A percentile compares a stretch with the other conserved stretches of the same genome.
Conservation (phyloP, 768 basidiomycete species). For the Lactarius deliciosus region DNA sequence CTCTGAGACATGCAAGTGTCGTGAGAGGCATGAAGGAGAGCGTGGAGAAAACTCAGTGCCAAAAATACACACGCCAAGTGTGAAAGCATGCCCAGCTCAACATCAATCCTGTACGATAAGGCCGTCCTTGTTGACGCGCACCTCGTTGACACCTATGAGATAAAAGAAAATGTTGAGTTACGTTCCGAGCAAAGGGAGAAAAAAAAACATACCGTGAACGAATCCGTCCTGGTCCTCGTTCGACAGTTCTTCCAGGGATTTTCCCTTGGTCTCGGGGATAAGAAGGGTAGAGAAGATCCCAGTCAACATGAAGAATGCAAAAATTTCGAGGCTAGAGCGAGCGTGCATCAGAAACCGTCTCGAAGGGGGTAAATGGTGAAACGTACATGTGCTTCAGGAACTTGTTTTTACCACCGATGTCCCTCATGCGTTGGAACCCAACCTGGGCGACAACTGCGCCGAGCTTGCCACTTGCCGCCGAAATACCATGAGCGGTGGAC, state of each 20-base stretch:
- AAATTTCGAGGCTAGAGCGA: constrained; percentile 61
- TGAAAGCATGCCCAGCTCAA: not conserved
- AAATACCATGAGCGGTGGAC: constrained; percentile 81
- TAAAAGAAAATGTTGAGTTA: not conserved
- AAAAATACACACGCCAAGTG: not conserved
- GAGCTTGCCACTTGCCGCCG: constrained; percentile 78
- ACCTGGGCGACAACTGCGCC: constrained; percentile 83
- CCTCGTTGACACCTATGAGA: constrained; percentile 7
- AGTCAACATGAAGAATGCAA: constrained; percentile 85
- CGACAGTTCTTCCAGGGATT: constrained; percentile 68
- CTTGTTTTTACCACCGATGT: constrained; percentile 62
- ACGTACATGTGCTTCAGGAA: constrained; percentile 72
- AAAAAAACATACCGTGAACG: constrained; percentile 36
- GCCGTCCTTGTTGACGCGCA: constrained; percentile 23
- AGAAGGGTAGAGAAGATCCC: constrained; percentile 80
- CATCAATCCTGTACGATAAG: not conserved
- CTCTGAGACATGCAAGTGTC: constrained; percentile 2
- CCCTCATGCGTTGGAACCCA: constrained; percentile 64
- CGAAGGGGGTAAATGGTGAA: not conserved
- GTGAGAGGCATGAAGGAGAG: constrained; percentile 12
- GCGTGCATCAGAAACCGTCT: constrained; percentile 9
- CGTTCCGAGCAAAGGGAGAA: not conserved
- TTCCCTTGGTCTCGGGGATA: constrained; percentile 73
- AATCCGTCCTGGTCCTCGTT: constrained; percentile 68
- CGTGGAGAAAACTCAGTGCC: not conserved